Conservation (phyloP, 116 monocot genomes). For the Papilionanthe hybrid region DNA sequence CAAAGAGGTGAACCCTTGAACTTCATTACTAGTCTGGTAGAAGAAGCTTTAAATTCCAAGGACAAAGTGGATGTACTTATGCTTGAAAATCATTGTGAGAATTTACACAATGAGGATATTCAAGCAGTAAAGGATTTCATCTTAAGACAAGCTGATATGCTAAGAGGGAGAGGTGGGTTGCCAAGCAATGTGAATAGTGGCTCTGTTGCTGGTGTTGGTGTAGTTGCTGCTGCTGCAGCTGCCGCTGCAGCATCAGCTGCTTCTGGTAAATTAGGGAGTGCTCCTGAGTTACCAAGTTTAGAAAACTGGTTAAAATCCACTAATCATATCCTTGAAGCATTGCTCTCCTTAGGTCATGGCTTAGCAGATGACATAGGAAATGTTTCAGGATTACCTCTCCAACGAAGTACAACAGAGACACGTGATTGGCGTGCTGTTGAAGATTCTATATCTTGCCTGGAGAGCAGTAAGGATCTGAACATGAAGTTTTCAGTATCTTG, state of each 20-base stretch:
- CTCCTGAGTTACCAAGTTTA: constrained; percentile 67
- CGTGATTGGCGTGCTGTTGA: constrained; percentile 24
- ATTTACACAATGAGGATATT: constrained; percentile 53
- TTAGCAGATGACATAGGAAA: constrained; percentile 20
- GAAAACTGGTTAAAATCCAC: constrained; percentile 66
- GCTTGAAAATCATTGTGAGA: constrained; percentile 45
- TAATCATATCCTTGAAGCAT: constrained; percentile 36
- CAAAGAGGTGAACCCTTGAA: constrained; percentile 56
- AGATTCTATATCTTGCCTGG: constrained; percentile 52
- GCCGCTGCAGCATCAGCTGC: constrained; percentile 85
- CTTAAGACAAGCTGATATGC: constrained; percentile 62
- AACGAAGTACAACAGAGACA: constrained; percentile 5
- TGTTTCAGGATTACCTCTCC: constrained; percentile 1
- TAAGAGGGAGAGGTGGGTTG: constrained; percentile 79
- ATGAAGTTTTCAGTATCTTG: constrained; percentile 76
- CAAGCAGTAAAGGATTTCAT: constrained; percentile 82
- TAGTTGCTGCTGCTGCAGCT: constrained; percentile 68
- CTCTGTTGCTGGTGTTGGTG: constrained; percentile 65
- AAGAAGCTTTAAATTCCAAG: constrained; percentile 41
- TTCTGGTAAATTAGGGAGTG: constrained; percentile 49
- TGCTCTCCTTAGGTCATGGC: constrained; percentile 42
- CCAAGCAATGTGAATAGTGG: constrained; percentile 43
- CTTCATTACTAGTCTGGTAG: constrained; percentile 51
- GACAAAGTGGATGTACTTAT: constrained; percentile 23
- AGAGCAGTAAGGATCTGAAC: constrained; percentile 54